Evolutionary conservation across 2,329 filamentous ascomycete genomes (phyloP).

Genomic region (Grosmannia huntii): DNA sequence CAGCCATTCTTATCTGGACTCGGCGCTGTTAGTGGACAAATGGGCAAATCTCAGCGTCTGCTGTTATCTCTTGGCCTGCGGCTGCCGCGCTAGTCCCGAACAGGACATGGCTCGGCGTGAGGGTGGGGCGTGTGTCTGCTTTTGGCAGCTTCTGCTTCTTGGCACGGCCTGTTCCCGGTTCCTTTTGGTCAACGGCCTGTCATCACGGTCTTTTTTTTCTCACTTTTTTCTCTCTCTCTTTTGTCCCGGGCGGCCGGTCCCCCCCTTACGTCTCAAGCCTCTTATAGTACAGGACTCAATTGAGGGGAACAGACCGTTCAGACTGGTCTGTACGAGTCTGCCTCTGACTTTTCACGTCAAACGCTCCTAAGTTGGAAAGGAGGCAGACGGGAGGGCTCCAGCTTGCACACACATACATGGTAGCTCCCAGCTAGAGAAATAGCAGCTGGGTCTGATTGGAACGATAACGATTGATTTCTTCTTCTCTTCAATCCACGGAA

Average conservation of each 20-base stretch:
- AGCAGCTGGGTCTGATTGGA: too few species aligned
- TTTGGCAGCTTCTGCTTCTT: background rate
- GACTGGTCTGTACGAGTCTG: too few species aligned
- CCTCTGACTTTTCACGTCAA: too few species aligned
- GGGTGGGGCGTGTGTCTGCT: background rate
- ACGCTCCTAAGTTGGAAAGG: too few species aligned
- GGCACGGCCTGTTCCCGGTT: background rate
- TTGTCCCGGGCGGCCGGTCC: background rate
- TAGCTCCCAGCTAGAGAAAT: too few species aligned
- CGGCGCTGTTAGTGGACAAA: slow-evolving; percentile 7
- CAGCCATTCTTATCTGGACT: slow-evolving; percentile 13
- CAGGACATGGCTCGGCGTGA: too few species aligned
- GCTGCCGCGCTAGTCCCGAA: background rate
- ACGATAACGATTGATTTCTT: too few species aligned
- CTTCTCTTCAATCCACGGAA: background rate
- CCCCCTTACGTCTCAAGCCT: background rate
- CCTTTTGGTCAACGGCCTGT: background rate
- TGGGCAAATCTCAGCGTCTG: background rate
- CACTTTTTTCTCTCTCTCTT: background rate
- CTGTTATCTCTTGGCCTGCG: background rate
- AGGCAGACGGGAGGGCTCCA: too few species aligned
- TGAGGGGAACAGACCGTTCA: background rate
- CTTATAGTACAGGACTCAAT: background rate
- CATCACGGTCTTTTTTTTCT: background rate
- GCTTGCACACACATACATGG: too few species aligned